Conservation (phyloP, 2,329 filamentous ascomycete species). For the Ophiocordyceps camponoti-leonardi region DNA sequence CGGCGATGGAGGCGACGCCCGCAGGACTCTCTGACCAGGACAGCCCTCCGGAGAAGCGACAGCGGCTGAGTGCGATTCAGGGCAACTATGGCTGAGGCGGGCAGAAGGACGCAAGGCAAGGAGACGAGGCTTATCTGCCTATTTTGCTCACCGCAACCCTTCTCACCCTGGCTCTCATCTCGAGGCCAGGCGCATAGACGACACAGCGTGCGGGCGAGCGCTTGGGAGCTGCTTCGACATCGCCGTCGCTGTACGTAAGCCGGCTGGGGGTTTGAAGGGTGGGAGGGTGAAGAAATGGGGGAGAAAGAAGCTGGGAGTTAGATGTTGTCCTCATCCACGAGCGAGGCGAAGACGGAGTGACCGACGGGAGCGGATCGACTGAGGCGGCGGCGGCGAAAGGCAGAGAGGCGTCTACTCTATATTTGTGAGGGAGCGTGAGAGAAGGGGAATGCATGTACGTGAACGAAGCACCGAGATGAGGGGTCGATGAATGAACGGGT, state of each 20-base stretch:
- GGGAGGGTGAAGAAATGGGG: too few relatives aligned
- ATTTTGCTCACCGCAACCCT: not conserved
- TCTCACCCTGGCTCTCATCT: not conserved
- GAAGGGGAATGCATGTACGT: not conserved
- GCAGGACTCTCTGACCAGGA: constrained; percentile 20
- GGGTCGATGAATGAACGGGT: too few relatives aligned
- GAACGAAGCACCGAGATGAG: not conserved
- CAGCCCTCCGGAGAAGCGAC: constrained; percentile 33
- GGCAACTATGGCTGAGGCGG: constrained; percentile 18
- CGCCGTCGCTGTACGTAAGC: too few relatives aligned
- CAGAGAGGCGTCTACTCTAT: not conserved
- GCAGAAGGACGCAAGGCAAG: not conserved
- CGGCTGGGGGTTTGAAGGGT: too few relatives aligned
- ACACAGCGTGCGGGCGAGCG: too few relatives aligned
- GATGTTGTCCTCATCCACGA: too few relatives aligned
- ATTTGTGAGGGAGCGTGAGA: not conserved
- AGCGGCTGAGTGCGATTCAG: constrained; percentile 28
- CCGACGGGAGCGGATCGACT: not conserved
- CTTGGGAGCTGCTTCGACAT: too few relatives aligned
- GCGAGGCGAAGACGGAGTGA: too few relatives aligned
- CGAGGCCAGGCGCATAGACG: not conserved
- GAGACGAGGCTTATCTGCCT: not conserved
- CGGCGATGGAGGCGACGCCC: constrained; percentile 11
- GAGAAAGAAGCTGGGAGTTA: too few relatives aligned
- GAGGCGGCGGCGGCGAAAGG: not conserved